Evolutionary conservation across 371 early-diverging fungal genomes (phyloP).

Genomic region (Parasitella parasitica): DNA sequence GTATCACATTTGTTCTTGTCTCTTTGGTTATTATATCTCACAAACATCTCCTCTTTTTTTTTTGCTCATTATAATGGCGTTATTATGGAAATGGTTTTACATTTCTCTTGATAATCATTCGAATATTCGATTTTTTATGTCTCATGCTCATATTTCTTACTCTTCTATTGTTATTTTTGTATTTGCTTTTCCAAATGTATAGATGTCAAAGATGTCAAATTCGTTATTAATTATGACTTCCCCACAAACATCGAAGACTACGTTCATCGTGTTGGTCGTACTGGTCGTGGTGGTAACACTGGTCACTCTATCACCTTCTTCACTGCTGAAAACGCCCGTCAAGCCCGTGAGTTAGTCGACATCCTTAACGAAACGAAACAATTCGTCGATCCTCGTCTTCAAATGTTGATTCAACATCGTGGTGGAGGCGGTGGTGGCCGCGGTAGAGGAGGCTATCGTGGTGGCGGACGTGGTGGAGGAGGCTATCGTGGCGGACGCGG

Average conservation of each 20-base stretch:
- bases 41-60: neutral
- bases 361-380: conserved; percentile 96
- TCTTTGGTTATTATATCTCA: neutral
- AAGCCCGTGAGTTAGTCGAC: conserved; percentile 86
- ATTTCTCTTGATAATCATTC: conserved; percentile 8
- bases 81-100: conserved; percentile 10
- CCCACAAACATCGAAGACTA: conserved; percentile 94
- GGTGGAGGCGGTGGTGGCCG: conserved; percentile 43
- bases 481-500: conserved; percentile 22
- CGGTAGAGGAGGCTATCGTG: conserved; percentile 52
- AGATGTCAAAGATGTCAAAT: conserved; percentile 94
- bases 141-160: neutral
- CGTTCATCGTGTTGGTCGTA: conserved; percentile 99
- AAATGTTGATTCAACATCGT: conserved; percentile 66
- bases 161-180: conserved; percentile 11
- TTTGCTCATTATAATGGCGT: conserved; percentile 2
- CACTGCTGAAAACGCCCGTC: conserved; percentile 88
- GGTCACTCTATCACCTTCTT: conserved; percentile 98
- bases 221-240: conserved; percentile 97
- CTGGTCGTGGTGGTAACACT: conserved; percentile 96
- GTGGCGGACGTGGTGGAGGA: conserved; percentile 51
- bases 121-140: neutral
- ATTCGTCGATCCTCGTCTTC: conserved; percentile 83
- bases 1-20: no score
- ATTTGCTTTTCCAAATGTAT: conserved; percentile 1